Conservation (phyloP, 2,329 filamentous ascomycete species). For the Hymenoscyphus fructigenus region DNA sequence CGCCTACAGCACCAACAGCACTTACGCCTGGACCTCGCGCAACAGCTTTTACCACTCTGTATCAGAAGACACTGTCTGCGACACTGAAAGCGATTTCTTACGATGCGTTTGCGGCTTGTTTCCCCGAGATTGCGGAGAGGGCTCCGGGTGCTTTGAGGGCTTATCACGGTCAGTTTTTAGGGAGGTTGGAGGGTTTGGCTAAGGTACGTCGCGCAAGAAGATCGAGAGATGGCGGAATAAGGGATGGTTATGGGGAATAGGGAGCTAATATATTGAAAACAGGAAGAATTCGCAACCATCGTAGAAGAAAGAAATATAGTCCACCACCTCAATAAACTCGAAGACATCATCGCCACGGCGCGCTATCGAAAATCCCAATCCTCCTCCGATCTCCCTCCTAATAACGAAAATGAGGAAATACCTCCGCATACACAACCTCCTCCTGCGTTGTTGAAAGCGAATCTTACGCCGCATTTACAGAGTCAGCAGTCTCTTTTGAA, state of each 20-base stretch:
- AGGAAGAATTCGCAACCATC: conserved; percentile 59
- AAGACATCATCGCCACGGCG: conserved; percentile 54
- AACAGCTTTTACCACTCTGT: conserved; percentile 52
- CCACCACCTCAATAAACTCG: conserved; percentile 57
- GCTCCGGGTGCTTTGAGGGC: conserved; percentile 52
- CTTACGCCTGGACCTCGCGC: conserved; percentile 57
- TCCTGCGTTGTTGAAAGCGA: conserved; percentile 51
- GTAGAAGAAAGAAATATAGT: conserved; percentile 53
- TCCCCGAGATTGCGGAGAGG: conserved; percentile 55
- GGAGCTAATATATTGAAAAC: conserved; percentile 8
- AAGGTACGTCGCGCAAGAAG: not conserved
- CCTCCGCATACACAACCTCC: conserved; percentile 56
- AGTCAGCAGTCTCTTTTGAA: conserved; percentile 55
- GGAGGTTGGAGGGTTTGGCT: conserved; percentile 53
- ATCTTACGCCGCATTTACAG: conserved; percentile 48
- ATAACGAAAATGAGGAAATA: not conserved
- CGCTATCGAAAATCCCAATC: conserved; percentile 33
- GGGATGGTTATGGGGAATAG: not conserved
- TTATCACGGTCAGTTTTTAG: conserved; percentile 59
- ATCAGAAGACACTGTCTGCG: conserved; percentile 50
- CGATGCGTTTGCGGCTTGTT: conserved; percentile 60
- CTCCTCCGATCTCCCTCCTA: not conserved
- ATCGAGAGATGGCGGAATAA: not conserved
- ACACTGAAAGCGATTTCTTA: conserved; percentile 57
- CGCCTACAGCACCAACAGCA: conserved; percentile 23